Conservation (phyloP, 495 filamentous ascomycete genomes). For the Endocarpon pusillum region DNA sequence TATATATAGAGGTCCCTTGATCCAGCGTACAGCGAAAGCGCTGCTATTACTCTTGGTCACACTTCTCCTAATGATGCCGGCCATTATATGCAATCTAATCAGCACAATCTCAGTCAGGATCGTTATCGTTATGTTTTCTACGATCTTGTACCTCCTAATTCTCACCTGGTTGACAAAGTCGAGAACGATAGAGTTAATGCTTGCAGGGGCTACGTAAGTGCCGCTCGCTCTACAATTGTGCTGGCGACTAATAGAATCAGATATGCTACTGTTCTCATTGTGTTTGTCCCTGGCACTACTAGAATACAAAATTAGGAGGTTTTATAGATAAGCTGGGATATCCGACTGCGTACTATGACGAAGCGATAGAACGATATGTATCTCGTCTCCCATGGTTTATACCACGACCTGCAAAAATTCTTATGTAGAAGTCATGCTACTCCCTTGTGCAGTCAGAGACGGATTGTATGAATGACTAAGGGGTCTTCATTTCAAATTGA, state of each 20-base stretch:
- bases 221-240: neutral
- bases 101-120: slow-evolving; percentile 11
- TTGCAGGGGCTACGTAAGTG: slow-evolving; percentile 20
- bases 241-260: slow-evolving; percentile 2
- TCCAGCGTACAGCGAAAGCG: slow-evolving; percentile 10
- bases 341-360: too few species aligned
- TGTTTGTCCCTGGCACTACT: slow-evolving; percentile 7
- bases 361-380: too few species aligned
- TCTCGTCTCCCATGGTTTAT: too few species aligned
- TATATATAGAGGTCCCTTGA: slow-evolving; percentile 12
- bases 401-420: too few species aligned
- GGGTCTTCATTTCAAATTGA: too few species aligned
- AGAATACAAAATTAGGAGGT: too few species aligned
- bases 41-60: slow-evolving; percentile 13
- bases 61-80: slow-evolving; percentile 13
- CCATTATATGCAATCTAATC: slow-evolving; percentile 13
- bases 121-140: slow-evolving; percentile 13
- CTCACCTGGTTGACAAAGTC: slow-evolving; percentile 14
- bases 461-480: too few species aligned
- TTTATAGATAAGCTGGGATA: too few species aligned
- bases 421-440: too few species aligned
- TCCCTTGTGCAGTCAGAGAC: too few species aligned
- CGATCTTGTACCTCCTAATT: slow-evolving; percentile 9
- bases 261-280: slow-evolving; percentile 9
- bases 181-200: slow-evolving; percentile 15